Base-by-base conservation (phyloP, 2,329 filamentous ascomycete species). In the Botryotinia narcissicola region DNA sequence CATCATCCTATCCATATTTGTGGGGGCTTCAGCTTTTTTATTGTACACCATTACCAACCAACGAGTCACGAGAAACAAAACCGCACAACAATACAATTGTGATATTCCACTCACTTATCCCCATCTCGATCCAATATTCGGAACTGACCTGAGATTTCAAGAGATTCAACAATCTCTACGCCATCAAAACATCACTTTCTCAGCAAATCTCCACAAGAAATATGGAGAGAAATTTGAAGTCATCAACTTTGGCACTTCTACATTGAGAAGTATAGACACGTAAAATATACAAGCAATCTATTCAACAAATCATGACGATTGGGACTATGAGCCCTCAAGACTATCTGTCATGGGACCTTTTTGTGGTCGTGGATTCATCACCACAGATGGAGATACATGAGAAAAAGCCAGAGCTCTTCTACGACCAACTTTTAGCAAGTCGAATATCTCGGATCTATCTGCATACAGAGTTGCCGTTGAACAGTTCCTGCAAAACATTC, bases 361-460 rank as follows among this genome's bases (percentile, higher is more conserved):
- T 25, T 62, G 75, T 5, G 75, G 75, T 22, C 44, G 57, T 14
- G 67, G 70, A 4, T 73, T 76, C n/a, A 73, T 76, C 46, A 66
- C 54, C 37, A 62, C 69, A 16, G 68, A 76, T 72, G 73, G 74
- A 14, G 67, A 69, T 4, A 22, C 62, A n/a, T 76, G 75, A 74
- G 22, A 35, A 10, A 68, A 73, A 32, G 68, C 71, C 3, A 68
- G 71, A 6, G 82, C 84, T 9, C 81, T 87, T 77, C 82, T 90
- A 35, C 82, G 86, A 5, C 87, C 87, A 0, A 83, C 85, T 75
- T 88, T 88, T 73, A 82, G 84, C 37, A 81, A 84, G 6, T 84
- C 85, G 74, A 84, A 87, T 79, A 82, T 87, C 59, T 88, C 90
- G 51, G 91, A 95, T 79, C 83, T 95, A 37, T 20, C 48, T 16